These are phyloP conservation scores for Phytophthora podocarpi DNA, from an alignment of 352 stramenopile species.

Conservation along the genomic window DNA sequence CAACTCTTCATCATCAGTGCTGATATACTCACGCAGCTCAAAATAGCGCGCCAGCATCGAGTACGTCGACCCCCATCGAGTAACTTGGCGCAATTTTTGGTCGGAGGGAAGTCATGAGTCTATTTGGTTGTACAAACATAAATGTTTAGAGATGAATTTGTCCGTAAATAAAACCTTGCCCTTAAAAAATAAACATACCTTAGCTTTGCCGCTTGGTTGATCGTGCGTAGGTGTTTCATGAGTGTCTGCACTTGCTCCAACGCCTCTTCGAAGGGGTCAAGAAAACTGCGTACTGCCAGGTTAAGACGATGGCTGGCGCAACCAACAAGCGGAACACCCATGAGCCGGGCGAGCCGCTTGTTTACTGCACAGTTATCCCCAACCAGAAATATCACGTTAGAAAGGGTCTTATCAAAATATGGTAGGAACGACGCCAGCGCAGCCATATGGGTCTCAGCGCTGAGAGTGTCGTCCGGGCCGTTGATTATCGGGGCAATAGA, in stretches of 20 bases:
- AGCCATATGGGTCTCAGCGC: no score
- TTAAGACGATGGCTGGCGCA: slow-evolving; percentile 5
- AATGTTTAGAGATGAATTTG: neutral
- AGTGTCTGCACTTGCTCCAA: slow-evolving; percentile 7
- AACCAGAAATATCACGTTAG: slow-evolving; percentile 8
- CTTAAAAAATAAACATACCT: slow-evolving; percentile 1
- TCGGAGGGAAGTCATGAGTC: neutral
- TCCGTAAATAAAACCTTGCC: neutral
- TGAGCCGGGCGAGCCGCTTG: slow-evolving; percentile 1
- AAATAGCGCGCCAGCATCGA: slow-evolving; percentile 8
- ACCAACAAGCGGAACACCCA: no score
- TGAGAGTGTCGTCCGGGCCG: no score
- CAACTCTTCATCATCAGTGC: slow-evolving; percentile 10
- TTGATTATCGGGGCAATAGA: no score
- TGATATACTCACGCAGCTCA: slow-evolving; percentile 3
- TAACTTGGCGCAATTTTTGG: slow-evolving; percentile 1
- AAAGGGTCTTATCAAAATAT: slow-evolving; percentile 5
- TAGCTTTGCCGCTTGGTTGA: slow-evolving; percentile 10
- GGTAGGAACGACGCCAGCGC: no score
- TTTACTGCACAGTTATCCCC: slow-evolving; percentile 13
- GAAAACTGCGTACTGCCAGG: neutral
- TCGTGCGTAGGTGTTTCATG: slow-evolving; percentile 10
- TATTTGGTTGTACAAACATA: no score
- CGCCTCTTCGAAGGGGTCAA: slow-evolving; percentile 1
- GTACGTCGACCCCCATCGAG: slow-evolving; percentile 6